phyloP scores from a whole-genome alignment of 2,329 filamentous ascomycete genomes.

The Dothistroma septosporum region DNA sequence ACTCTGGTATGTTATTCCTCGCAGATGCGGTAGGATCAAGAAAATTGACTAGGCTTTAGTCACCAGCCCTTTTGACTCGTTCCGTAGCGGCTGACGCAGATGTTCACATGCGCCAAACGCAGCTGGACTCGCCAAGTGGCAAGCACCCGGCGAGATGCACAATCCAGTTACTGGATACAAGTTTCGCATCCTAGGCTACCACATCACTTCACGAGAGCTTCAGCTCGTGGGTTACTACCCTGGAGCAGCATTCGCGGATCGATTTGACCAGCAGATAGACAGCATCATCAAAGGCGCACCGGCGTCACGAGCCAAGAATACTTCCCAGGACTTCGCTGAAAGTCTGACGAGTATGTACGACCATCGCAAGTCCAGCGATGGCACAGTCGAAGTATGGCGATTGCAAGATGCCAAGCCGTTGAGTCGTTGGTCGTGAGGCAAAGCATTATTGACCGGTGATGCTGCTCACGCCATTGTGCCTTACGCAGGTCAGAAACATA shows the following conservation, averaged over 20 bases:
- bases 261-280: conserved; percentile 9
- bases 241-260: conserved; percentile 12
- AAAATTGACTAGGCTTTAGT: no score
- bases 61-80: no score
- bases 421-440: conserved; percentile 6
- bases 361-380: conserved; percentile 5
- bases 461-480: conserved; percentile 10
- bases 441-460: conserved; percentile 10
- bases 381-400: conserved; percentile 14
- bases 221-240: conserved; percentile 10
- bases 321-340: conserved; percentile 5
- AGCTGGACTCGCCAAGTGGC: conserved; percentile 10
- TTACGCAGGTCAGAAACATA: conserved; percentile 11
- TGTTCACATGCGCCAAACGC: neutral
- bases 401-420: conserved; percentile 11
- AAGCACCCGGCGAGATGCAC: neutral
- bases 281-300: conserved; percentile 13
- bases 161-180: neutral
- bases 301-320: conserved; percentile 5
- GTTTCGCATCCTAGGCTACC: conserved; percentile 12
- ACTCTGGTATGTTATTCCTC: conserved; percentile 5
- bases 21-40: neutral
- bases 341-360: conserved; percentile 7
- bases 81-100: neutral
- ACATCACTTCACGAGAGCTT: conserved; percentile 8